These are phyloP conservation scores for Betula pendula DNA, from an alignment of 306 rosid species.

Conservation along the genomic window DNA sequence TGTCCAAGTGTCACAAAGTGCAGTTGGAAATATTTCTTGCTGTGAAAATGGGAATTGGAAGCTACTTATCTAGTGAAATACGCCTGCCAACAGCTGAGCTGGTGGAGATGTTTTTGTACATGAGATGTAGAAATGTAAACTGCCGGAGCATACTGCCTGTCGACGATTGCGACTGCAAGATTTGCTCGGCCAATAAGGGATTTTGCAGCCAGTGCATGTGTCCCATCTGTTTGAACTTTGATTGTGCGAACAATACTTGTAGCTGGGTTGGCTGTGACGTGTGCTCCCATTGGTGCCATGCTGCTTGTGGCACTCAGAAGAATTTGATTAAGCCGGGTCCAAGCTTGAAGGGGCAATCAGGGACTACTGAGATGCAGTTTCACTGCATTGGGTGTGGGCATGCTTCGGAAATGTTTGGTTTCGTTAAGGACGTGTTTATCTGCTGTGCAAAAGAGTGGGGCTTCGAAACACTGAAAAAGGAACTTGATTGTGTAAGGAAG, in stretches of 20 bases:
- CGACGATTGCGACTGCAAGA: slow-evolving; percentile 96
- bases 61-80: slow-evolving; percentile 61
- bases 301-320: slow-evolving; percentile 83
- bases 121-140: slow-evolving; percentile 73
- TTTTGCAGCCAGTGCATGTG: slow-evolving; percentile 97
- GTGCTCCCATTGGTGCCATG: slow-evolving; percentile 99
- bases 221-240: slow-evolving; percentile 92
- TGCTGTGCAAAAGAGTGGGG: slow-evolving; percentile 96
- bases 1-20: slow-evolving; percentile 66
- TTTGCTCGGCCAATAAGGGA: slow-evolving; percentile 79
- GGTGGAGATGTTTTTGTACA: slow-evolving; percentile 75
- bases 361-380: slow-evolving; percentile 90
- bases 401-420: slow-evolving; percentile 95
- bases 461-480: slow-evolving; percentile 74
- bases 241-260: slow-evolving; percentile 89
- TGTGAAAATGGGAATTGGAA: slow-evolving; percentile 72
- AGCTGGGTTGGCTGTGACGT: slow-evolving; percentile 99
- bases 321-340: slow-evolving; percentile 89
- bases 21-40: slow-evolving; percentile 76
- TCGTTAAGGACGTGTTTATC: slow-evolving; percentile 88
- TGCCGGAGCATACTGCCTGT: slow-evolving; percentile 81
- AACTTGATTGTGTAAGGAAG: slow-evolving; percentile 85
- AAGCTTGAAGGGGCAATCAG: slow-evolving; percentile 85
- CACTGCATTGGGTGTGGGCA: slow-evolving; percentile 92
- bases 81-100: slow-evolving; percentile 50